Conservation (phyloP, 106 monocot genomes). For the Phalaenopsis aphrodite region DNA sequence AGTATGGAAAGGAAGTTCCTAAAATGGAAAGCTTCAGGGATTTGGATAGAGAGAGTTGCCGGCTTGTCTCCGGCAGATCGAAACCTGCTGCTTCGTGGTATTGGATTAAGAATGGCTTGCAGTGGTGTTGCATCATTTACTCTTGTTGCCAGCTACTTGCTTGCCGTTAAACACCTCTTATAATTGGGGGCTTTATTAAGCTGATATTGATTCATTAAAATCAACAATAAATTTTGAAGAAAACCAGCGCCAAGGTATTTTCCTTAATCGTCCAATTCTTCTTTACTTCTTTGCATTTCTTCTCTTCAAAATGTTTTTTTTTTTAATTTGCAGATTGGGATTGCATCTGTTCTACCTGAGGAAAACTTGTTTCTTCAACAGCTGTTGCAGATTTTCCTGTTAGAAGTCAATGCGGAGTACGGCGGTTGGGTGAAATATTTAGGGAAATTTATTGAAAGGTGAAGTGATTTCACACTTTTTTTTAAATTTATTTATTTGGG, state of each 20-base stretch:
- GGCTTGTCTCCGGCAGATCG: conserved; percentile 81
- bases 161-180: conserved; percentile 48
- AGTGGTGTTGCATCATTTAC: conserved; percentile 77
- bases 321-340: neutral
- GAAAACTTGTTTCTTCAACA: too few species aligned
- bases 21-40: conserved; percentile 71
- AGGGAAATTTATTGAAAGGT: too few species aligned
- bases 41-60: conserved; percentile 76
- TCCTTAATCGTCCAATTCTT: neutral
- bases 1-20: conserved; percentile 75
- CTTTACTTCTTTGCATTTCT: neutral
- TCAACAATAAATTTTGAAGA: neutral
- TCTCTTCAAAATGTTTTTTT: neutral
- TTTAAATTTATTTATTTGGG: too few species aligned
- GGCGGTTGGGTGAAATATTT: too few species aligned
- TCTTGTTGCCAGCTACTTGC: conserved; percentile 67
- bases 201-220: neutral
- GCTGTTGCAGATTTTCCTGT: too few species aligned
- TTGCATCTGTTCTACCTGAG: neutral
- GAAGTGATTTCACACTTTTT: too few species aligned
- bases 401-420: too few species aligned
- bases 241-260: neutral
- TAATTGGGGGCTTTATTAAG: conserved; percentile 2
- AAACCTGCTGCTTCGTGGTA: conserved; percentile 60
- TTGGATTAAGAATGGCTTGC: conserved; percentile 64